Evolutionary conservation across 305 asterid genomes (phyloP).

Genomic region (Solanum hybrid): DNA sequence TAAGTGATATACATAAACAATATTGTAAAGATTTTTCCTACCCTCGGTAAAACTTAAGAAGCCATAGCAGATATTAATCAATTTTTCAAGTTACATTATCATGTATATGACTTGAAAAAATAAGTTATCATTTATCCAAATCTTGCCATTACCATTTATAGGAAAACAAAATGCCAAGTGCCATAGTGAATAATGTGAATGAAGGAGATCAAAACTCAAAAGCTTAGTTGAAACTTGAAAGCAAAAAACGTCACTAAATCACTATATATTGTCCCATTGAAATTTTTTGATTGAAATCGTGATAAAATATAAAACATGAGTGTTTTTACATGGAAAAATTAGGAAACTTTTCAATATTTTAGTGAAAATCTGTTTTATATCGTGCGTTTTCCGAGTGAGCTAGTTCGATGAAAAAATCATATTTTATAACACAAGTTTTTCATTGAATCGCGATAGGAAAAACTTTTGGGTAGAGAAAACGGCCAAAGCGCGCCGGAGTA

Average conservation of each 20-base stretch:
- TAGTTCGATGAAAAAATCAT: background rate
- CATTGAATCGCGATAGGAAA: background rate
- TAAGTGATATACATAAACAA: background rate
- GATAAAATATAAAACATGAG: background rate
- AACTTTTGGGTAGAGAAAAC: background rate
- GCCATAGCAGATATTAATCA: background rate
- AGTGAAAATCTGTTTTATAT: no score
- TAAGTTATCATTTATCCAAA: no score
- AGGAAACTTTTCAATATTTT: rapidly evolving
- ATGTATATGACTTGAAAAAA: background rate
- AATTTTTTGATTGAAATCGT: background rate
- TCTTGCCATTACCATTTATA: no score
- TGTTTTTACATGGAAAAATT: background rate
- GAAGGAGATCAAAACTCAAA: background rate
- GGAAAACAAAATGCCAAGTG: no score
- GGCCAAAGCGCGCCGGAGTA: background rate
- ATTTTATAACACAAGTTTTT: background rate
- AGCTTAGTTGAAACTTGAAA: background rate
- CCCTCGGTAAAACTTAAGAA: background rate
- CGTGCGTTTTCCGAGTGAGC: background rate
- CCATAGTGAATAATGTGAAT: background rate
- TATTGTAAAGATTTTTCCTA: background rate
- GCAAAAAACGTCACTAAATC: background rate
- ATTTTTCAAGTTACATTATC: background rate
- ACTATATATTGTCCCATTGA: no score